These are phyloP conservation scores for Leccinum solheimii DNA, from an alignment of 1,284 basidiomycete genomes.

Conservation along the genomic window DNA sequence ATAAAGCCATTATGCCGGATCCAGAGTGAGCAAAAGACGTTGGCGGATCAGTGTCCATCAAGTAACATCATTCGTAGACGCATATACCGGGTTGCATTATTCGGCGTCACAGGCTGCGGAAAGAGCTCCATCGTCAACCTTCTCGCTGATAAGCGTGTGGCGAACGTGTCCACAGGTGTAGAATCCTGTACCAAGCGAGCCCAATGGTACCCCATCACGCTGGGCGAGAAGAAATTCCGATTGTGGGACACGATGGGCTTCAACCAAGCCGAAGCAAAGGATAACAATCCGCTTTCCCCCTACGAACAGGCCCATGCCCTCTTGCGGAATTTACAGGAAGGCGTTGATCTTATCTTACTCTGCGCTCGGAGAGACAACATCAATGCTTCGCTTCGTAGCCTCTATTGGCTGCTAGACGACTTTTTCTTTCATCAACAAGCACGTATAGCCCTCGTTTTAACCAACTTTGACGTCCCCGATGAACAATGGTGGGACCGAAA, in stretches of 20 bases:
- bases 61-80: constrained; percentile 21
- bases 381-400: constrained; percentile 28
- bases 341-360: constrained; percentile 29
- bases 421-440: constrained; percentile 31
- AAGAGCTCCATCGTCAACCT: constrained; percentile 34
- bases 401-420: constrained; percentile 29
- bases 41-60: not conserved
- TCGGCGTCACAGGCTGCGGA: constrained; percentile 30
- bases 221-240: constrained; percentile 23
- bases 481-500: constrained; percentile 32
- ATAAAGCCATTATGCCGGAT: constrained; percentile 7
- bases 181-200: constrained; percentile 32
- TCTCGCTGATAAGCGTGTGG: constrained; percentile 22
- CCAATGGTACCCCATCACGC: constrained; percentile 27
- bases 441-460: constrained; percentile 39
- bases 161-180: constrained; percentile 23
- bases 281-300: constrained; percentile 22
- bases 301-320: constrained; percentile 32
- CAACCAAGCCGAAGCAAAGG: constrained; percentile 23
- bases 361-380: constrained; percentile 28
- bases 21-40: constrained; percentile 19
- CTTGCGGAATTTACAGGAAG: constrained; percentile 24
- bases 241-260: constrained; percentile 37
- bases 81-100: constrained; percentile 28
- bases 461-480: constrained; percentile 35